phyloP scores from a whole-genome alignment of 768 basidiomycete species.

The Serendipita sp. region DNA sequence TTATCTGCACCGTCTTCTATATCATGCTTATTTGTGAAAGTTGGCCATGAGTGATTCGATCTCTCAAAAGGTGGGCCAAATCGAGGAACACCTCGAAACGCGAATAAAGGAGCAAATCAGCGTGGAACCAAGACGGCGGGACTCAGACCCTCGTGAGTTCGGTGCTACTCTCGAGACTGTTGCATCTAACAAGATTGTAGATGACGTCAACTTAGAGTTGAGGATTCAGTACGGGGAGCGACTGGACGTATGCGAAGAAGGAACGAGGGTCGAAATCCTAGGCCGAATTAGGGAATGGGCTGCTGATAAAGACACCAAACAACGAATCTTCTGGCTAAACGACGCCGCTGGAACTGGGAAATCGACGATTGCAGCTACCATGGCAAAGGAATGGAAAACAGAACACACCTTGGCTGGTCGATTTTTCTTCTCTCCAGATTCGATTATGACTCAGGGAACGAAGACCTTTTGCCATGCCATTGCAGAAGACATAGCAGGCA shows the following conservation, averaged over 20 bases:
- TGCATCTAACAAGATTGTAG: too few species aligned
- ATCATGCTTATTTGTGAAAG: too few species aligned
- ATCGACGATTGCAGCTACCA: not conserved
- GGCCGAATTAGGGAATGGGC: not conserved
- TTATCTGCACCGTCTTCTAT: too few species aligned
- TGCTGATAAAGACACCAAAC: not conserved
- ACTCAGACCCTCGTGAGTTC: too few species aligned
- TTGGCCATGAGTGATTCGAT: too few species aligned
- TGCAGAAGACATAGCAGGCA: not conserved
- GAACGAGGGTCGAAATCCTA: not conserved
- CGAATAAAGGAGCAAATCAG: too few species aligned
- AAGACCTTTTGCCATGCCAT: not conserved
- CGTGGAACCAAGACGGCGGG: too few species aligned
- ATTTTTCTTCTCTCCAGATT: not conserved
- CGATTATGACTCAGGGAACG: not conserved
- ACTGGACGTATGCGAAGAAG: not conserved
- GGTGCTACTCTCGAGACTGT: too few species aligned
- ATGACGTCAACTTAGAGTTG: too few species aligned
- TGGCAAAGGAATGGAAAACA: not conserved
- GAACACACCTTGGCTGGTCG: not conserved
- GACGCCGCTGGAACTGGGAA: not conserved
- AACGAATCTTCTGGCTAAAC: not conserved
- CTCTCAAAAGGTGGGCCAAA: too few species aligned
- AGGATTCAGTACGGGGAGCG: too few species aligned
- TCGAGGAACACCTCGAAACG: too few species aligned